Conservation (phyloP, 2,329 filamentous ascomycete species). For the Aspergillus alliaceus region DNA sequence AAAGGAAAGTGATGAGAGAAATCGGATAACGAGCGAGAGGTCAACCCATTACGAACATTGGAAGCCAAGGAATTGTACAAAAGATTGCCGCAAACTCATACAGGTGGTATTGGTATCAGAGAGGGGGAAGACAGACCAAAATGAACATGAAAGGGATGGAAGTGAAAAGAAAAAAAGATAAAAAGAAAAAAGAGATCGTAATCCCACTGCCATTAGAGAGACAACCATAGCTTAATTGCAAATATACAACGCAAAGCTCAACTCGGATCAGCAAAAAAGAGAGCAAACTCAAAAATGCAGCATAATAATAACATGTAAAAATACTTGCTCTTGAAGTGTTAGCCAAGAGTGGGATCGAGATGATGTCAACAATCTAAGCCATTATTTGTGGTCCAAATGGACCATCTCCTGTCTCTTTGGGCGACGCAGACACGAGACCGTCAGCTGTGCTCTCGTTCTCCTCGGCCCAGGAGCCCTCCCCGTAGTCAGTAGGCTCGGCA, state of each 20-base stretch:
- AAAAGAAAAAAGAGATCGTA: conserved; percentile 9
- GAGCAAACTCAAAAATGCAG: not conserved
- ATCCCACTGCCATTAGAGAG: conserved; percentile 6
- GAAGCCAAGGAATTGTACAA: conserved; percentile 15
- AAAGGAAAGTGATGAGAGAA: conserved; percentile 5
- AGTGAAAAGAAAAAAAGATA: too few species aligned
- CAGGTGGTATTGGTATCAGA: conserved; percentile 6
- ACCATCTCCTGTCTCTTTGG: conserved; percentile 27
- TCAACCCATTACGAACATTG: not conserved
- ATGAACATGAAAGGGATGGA: not conserved
- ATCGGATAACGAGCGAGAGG: not conserved
- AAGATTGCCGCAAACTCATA: conserved; percentile 5
- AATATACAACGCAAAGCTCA: conserved; percentile 1
- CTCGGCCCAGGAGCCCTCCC: conserved; percentile 49
- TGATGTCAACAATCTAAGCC: conserved; percentile 15
- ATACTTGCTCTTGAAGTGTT: not conserved
- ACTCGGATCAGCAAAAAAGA: conserved; percentile 3
- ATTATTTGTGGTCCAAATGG: conserved; percentile 34
- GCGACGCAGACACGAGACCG: conserved; percentile 36
- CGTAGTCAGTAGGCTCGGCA: conserved; percentile 53
- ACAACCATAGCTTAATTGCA: not conserved
- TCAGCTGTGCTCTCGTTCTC: conserved; percentile 51
- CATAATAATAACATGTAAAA: conserved; percentile 5
- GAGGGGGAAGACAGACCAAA: not conserved
- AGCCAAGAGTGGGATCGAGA: conserved; percentile 4